Evolutionary conservation across 2,329 filamentous ascomycete species (phyloP), one percentile per base, ranked within the genome.

Genomic region (Paramyrothecium roridum): DNA sequence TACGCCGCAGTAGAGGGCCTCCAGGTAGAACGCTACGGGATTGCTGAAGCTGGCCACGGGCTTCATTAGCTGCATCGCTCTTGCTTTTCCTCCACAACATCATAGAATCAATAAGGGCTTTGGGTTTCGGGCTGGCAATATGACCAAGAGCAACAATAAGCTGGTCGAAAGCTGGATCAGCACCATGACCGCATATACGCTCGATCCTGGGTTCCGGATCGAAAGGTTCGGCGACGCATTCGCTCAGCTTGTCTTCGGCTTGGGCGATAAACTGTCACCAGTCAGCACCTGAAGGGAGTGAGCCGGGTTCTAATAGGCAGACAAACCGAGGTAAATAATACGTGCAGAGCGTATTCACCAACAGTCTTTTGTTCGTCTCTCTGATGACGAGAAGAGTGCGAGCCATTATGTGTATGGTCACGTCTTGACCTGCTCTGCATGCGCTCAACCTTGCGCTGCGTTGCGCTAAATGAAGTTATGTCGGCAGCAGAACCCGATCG

Each of bases 61-160:
- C 87, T 59, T 88, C 84, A 63, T 85, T 88, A 26, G 93, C 92
- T 21, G 89, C 86, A 72, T 98, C 93, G 61, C 92, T 96, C 76
- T 98, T 98, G 61, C 86, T 90, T 73, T 97, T 98, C 54, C 95
- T 87, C 95, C 95, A 99, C 33, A 96, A 83, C 91, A 99, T 99
- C 71, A 99, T 92, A 20, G 91, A 93, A 72, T 99, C 95, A 65
- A 99, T 97, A 52, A 99, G 76, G 6, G 92, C 90, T 69, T 96
- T 98, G 6, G 96, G 96, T 68, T 96, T 96, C 62, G 93, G 89
- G 56, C 91, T 90, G 53, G 93, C 91, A 66, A 99, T 96, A 69
- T 98, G 93, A 3, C 95, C 95, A 43, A 99, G 80, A 17, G 96
- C 95, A 26, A 88, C 86, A 60, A 99, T 96, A 65, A 96, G 84